A percentile compares a stretch with the other conserved stretches of the same genome.
Evolutionary conservation across 306 rosid genomes (phyloP).

Genomic region (Hippophae gyantsensis): DNA sequence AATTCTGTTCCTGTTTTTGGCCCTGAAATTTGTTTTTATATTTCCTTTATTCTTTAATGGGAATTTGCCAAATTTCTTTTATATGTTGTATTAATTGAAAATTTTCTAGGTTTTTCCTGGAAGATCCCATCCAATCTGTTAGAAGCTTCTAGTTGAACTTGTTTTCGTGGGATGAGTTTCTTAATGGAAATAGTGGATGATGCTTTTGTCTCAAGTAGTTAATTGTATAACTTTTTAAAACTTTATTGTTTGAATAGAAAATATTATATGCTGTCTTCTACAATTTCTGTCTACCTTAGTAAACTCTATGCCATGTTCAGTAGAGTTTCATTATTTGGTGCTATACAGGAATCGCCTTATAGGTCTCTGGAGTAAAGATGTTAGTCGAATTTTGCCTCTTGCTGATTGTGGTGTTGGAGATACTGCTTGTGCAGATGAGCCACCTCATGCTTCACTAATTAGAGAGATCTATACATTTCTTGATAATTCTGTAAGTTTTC

Average conservation of each 20-base stretch:
- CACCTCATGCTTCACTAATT: conserved; percentile 47
- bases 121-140: background rate
- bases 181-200: too few relatives aligned
- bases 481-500: conserved; percentile 74
- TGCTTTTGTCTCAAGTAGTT: too few relatives aligned
- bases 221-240: background rate
- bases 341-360: conserved; percentile 80
- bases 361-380: conserved; percentile 83
- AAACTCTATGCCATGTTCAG: conserved; percentile 14
- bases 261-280: conserved; percentile 4
- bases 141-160: background rate
- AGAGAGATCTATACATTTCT: conserved; percentile 91
- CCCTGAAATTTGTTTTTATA: too few relatives aligned
- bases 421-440: conserved; percentile 39
- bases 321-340: conserved; percentile 15
- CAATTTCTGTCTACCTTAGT: conserved; percentile 9
- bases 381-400: conserved; percentile 84
- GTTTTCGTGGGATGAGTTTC: background rate
- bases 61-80: too few relatives aligned
- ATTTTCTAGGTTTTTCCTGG: too few relatives aligned
- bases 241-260: background rate
- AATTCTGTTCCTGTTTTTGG: too few relatives aligned
- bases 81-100: too few relatives aligned
- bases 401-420: conserved; percentile 76
- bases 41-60: too few relatives aligned